Conservation (phyloP, 805 yeast species). For the Ogataea neopini region DNA sequence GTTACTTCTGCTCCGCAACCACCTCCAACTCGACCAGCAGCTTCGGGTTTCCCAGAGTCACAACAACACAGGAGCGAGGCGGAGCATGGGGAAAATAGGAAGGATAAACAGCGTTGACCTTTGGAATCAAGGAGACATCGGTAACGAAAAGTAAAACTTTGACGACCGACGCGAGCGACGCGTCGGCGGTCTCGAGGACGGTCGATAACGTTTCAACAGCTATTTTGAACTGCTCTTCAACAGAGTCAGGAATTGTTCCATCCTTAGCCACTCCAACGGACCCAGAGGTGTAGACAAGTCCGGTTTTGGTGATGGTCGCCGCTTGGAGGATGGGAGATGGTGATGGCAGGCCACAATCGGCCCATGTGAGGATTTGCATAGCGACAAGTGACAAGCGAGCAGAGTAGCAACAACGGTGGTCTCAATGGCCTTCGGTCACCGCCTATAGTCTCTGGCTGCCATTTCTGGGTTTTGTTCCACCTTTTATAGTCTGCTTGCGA, state of each 20-base stretch:
- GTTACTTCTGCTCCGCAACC: slow-evolving; percentile 34
- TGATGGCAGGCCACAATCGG: slow-evolving; percentile 24
- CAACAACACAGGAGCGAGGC: slow-evolving; percentile 53
- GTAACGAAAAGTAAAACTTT: slow-evolving; percentile 51
- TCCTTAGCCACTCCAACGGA: slow-evolving; percentile 29
- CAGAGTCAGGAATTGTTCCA: slow-evolving; percentile 43
- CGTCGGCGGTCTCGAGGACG: slow-evolving; percentile 44
- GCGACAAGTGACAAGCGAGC: background rate
- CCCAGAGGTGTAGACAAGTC: slow-evolving; percentile 33
- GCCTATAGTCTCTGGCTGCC: too few species aligned
- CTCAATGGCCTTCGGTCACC: too few species aligned
- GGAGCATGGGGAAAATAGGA: slow-evolving; percentile 49
- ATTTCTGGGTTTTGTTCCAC: too few species aligned
- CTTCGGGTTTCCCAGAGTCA: slow-evolving; percentile 45
- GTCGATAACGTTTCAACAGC: slow-evolving; percentile 45
- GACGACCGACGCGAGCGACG: slow-evolving; percentile 44
- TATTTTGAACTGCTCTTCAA: slow-evolving; percentile 46
- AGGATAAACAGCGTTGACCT: slow-evolving; percentile 49
- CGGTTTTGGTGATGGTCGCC: slow-evolving; percentile 24
- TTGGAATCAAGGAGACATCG: slow-evolving; percentile 41
- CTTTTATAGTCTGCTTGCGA: too few species aligned
- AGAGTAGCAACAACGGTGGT: too few species aligned
- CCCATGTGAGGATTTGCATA: slow-evolving; percentile 28
- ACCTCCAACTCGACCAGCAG: slow-evolving; percentile 53
- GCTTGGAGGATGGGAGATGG: slow-evolving; percentile 26